phyloP scores from a whole-genome alignment of 1,139 yeast species.

The Magnusiomyces sp. region DNA sequence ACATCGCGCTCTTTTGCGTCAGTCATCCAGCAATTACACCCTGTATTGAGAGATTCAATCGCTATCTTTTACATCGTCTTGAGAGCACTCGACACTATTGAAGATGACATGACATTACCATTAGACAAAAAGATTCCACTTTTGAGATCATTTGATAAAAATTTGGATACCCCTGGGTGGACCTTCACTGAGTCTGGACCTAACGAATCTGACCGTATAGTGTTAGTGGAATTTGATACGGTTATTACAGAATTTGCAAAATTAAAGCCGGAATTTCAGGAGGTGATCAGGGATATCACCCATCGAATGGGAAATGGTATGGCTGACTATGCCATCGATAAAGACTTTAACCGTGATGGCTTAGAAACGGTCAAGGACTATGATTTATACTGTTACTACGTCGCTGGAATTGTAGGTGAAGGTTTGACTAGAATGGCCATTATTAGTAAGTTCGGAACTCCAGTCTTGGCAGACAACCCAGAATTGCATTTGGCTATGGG shows the following conservation, averaged over 20 bases:
- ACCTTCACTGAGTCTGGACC: constrained; percentile 60
- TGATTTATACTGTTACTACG: constrained; percentile 90
- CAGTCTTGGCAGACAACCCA: constrained; percentile 43
- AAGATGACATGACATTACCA: constrained; percentile 88
- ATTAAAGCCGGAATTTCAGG: constrained; percentile 69
- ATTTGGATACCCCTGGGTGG: constrained; percentile 59
- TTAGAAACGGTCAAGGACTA: constrained; percentile 71
- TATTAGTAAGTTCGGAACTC: constrained; percentile 36
- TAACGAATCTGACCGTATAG: constrained; percentile 72
- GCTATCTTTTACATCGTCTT: constrained; percentile 66
- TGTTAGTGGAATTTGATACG: constrained; percentile 63
- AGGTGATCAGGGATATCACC: constrained; percentile 68
- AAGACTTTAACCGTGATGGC: constrained; percentile 66
- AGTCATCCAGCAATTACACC: constrained; percentile 84
- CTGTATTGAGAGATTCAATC: constrained; percentile 70
- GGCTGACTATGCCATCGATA: constrained; percentile 87
- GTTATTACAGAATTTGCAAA: constrained; percentile 64
- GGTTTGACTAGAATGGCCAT: constrained; percentile 74
- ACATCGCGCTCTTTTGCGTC: constrained; percentile 92
- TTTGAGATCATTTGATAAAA: constrained; percentile 55
- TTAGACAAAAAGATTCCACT: constrained; percentile 65
- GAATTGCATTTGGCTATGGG: constrained; percentile 83
- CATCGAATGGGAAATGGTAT: constrained; percentile 90
- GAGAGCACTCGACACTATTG: constrained; percentile 91
- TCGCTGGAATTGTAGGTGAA: constrained; percentile 96